Evolutionary conservation across 2,329 filamentous ascomycete species (phyloP).

Genomic region (Clarireedia monteithiana): DNA sequence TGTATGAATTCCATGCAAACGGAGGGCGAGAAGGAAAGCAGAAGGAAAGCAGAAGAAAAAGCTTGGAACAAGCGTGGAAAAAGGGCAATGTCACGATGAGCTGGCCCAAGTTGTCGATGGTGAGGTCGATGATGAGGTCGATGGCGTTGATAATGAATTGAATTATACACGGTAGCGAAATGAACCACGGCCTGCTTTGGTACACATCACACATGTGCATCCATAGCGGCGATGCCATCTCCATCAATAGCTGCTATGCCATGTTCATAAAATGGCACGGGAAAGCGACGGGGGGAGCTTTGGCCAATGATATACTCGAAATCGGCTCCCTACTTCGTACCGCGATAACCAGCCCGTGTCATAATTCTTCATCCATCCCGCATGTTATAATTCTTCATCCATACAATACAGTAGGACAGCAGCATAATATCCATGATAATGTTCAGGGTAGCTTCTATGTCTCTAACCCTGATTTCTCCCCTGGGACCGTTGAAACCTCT

Average conservation of each 20-base stretch:
- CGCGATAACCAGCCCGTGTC: not conserved
- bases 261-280: not conserved
- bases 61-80: too few relatives aligned
- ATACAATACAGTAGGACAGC: not conserved
- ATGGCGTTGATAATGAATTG: too few relatives aligned
- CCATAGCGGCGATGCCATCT: too few relatives aligned
- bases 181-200: not conserved
- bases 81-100: too few relatives aligned
- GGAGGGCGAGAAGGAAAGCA: too few relatives aligned
- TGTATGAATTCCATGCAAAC: not conserved
- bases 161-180: not conserved
- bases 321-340: too few relatives aligned
- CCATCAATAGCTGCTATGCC: not conserved
- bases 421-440: not conserved
- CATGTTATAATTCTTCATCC: not conserved
- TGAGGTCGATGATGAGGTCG: too few relatives aligned
- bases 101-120: too few relatives aligned
- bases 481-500: too few relatives aligned
- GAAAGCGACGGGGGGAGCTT: not conserved
- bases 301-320: too few relatives aligned
- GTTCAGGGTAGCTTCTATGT: not conserved
- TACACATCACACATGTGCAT: not conserved
- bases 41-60: too few relatives aligned
- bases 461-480: too few relatives aligned
- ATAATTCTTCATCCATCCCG: not conserved